Percentiles rank a stretch among this genome's conserved stretches.
phyloP scores from a whole-genome alignment of 2,329 filamentous ascomycete species.

The Penicillium olsonii region DNA sequence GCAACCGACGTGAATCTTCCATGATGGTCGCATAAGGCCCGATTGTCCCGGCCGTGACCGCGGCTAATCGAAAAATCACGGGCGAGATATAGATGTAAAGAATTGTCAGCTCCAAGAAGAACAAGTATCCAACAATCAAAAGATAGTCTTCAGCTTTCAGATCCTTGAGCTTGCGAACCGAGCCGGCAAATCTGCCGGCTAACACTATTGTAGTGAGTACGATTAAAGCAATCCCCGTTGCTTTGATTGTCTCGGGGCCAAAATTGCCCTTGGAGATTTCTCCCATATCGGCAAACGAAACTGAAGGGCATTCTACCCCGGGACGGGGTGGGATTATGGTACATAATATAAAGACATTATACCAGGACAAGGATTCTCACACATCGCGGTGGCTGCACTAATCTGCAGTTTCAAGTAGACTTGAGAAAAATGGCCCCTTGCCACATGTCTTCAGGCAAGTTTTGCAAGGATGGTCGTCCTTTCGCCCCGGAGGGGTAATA shows the following conservation, averaged over 20 bases:
- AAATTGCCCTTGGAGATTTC: constrained; percentile 1
- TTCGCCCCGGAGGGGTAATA: too few relatives aligned
- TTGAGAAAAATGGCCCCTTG: too few relatives aligned
- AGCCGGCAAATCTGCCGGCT: constrained; percentile 12
- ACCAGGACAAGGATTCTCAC: too few relatives aligned
- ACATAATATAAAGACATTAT: too few relatives aligned
- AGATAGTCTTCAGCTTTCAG: constrained; percentile 30
- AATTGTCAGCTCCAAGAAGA: constrained; percentile 31
- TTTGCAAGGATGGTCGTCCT: too few relatives aligned
- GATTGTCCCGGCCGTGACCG: constrained; percentile 23
- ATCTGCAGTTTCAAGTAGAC: background rate
- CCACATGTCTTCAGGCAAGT: too few relatives aligned
- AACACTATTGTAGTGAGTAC: constrained; percentile 21
- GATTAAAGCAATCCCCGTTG: constrained; percentile 21
- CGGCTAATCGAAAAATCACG: constrained; percentile 33
- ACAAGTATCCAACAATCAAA: constrained; percentile 27
- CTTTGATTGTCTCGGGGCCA: constrained; percentile 12
- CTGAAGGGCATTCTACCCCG: too few relatives aligned
- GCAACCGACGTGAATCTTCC: constrained; percentile 32
- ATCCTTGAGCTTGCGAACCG: constrained; percentile 17
- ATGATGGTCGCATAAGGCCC: constrained; percentile 30
- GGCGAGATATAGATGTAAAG: constrained; percentile 41
- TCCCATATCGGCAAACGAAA: constrained; percentile 3
- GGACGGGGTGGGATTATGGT: too few relatives aligned
- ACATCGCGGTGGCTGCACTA: background rate